phyloP scores from a whole-genome alignment of 441 rosid genomes.

The Jatropha podagrica region DNA sequence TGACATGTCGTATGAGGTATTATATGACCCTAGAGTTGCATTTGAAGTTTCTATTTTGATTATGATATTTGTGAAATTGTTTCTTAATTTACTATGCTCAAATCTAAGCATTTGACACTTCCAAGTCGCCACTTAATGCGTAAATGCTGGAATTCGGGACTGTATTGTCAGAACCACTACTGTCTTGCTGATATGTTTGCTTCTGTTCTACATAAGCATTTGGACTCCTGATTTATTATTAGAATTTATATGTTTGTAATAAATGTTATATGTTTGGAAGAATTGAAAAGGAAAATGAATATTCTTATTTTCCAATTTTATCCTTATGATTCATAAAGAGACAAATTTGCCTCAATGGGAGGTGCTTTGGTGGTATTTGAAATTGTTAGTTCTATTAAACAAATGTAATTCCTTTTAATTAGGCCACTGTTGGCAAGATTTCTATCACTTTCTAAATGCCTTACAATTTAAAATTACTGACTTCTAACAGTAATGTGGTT shows the following conservation, averaged over 20 bases:
- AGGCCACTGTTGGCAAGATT: neutral
- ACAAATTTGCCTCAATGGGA: neutral
- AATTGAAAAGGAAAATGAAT: neutral
- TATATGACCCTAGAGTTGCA: neutral
- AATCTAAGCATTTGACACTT: neutral
- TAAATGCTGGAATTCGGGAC: neutral
- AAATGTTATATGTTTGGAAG: too few relatives aligned
- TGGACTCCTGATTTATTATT: too few relatives aligned
- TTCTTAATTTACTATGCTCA: neutral
- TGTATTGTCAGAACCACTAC: neutral
- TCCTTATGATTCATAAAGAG: too few relatives aligned
- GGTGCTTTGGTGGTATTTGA: too few relatives aligned
- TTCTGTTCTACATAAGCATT: too few relatives aligned
- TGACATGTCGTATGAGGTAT: conserved; percentile 87
- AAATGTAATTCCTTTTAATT: too few relatives aligned
- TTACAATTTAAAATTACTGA: too few relatives aligned
- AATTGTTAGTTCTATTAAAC: too few relatives aligned
- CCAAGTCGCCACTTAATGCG: neutral
- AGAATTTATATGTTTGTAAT: too few relatives aligned
- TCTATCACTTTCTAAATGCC: too few relatives aligned
- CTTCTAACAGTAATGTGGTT: too few relatives aligned
- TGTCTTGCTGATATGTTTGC: neutral
- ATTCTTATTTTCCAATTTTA: neutral
- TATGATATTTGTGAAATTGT: neutral
- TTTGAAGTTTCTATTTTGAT: conserved; percentile 4